Evolutionary conservation across 345 rosid species (phyloP).

Genomic region (Citrus medica): DNA sequence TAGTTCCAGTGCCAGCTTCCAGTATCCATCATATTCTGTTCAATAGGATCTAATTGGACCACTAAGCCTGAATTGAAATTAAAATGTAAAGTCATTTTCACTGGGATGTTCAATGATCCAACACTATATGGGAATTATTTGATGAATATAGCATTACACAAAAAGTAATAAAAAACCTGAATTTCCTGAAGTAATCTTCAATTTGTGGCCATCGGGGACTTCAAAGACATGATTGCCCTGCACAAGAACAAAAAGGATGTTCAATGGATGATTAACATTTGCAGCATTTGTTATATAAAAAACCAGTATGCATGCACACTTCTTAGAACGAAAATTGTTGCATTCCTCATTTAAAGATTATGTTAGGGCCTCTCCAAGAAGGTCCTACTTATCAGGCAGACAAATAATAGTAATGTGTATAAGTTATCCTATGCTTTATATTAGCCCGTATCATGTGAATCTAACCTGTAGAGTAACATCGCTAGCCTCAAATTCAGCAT

Average conservation of each 20-base stretch:
- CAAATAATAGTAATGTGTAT: not conserved
- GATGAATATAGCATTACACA: not conserved
- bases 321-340: not conserved
- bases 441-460: not conserved
- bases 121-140: not conserved
- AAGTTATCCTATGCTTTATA: not conserved
- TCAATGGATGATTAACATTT: not conserved
- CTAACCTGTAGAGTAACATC: conserved; percentile 69
- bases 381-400: not conserved
- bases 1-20: conserved; percentile 96
- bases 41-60: conserved; percentile 50
- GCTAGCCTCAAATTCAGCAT: conserved; percentile 88
- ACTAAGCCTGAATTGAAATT: conserved; percentile 41
- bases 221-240: conserved; percentile 89
- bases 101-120: too few species aligned
- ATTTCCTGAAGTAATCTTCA: conserved; percentile 59
- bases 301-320: not conserved
- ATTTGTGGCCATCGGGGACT: conserved; percentile 75
- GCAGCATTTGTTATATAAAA: not conserved
- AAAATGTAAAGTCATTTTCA: not conserved
- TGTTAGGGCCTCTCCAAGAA: not conserved
- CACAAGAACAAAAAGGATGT: not conserved
- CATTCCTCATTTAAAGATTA: not conserved
- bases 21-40: conserved; percentile 42
- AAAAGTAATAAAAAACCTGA: conserved; percentile 45